Conservation (phyloP, 2,329 filamentous ascomycete species). For the Colletotrichum higginsianum region DNA sequence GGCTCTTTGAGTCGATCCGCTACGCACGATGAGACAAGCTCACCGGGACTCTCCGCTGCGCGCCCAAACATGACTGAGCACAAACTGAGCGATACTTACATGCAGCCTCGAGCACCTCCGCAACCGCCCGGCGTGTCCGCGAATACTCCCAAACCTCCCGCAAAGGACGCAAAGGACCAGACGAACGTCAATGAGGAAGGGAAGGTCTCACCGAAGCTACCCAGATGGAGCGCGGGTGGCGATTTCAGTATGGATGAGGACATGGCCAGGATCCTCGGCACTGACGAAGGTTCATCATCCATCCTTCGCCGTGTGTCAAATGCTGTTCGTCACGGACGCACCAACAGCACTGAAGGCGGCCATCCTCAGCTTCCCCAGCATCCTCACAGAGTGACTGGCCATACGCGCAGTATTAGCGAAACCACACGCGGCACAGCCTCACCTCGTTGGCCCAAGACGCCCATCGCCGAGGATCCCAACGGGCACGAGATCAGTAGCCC, state of each 20-base stretch:
- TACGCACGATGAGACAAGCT: constrained; percentile 46
- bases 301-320: constrained; percentile 93
- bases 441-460: constrained; percentile 79
- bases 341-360: constrained; percentile 80
- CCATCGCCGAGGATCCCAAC: constrained; percentile 66
- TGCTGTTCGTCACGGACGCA: constrained; percentile 92
- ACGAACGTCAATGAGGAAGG: constrained; percentile 57
- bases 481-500: constrained; percentile 79
- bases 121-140: constrained; percentile 59
- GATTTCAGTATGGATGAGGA: constrained; percentile 97
- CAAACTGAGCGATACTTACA: constrained; percentile 68
- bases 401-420: constrained; percentile 76
- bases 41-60: constrained; percentile 39
- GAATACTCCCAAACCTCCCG: constrained; percentile 54
- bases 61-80: constrained; percentile 55
- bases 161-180: constrained; percentile 68
- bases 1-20: constrained; percentile 43
- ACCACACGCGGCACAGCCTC: constrained; percentile 76
- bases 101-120: constrained; percentile 71
- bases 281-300: constrained; percentile 82
- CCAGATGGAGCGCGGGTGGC: constrained; percentile 83
- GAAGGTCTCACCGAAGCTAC: constrained; percentile 76
- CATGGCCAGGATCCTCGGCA: constrained; percentile 88
- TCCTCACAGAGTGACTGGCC: constrained; percentile 53
- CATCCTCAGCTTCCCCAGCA: constrained; percentile 47